Evolutionary conservation across 129 eudicot genomes (phyloP).

Genomic region (Helianthus annuus): DNA sequence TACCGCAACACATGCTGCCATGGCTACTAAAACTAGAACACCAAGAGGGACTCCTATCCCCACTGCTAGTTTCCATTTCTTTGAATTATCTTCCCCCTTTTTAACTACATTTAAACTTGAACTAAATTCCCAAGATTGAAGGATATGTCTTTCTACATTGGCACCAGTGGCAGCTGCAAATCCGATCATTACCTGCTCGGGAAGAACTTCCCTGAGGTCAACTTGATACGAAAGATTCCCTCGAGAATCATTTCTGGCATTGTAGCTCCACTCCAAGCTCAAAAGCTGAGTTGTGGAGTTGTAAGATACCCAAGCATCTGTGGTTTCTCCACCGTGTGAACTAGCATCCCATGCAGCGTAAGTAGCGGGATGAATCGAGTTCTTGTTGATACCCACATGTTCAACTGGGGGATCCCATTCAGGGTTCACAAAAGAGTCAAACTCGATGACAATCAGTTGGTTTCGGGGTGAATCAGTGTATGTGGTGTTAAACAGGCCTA

Average conservation of each 20-base stretch:
- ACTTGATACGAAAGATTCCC: constrained; percentile 33
- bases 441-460: constrained; percentile 49
- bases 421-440: constrained; percentile 40
- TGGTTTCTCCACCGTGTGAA: constrained; percentile 40
- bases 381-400: constrained; percentile 55
- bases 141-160: constrained; percentile 29
- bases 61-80: constrained; percentile 18
- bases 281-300: constrained; percentile 35
- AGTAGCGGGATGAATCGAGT: constrained; percentile 33
- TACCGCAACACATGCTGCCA: constrained; percentile 4
- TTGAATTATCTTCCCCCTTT: constrained; percentile 18
- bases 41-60: constrained; percentile 28
- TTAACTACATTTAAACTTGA: constrained; percentile 24
- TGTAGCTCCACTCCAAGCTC: constrained; percentile 38
- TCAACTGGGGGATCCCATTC: constrained; percentile 42
- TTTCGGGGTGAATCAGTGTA: constrained; percentile 33
- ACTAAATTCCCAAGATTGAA: constrained; percentile 46
- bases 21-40: constrained; percentile 2
- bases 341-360: constrained; percentile 43
- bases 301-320: constrained; percentile 45
- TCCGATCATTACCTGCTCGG: constrained; percentile 38
- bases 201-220: constrained; percentile 44
- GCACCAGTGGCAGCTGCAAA: constrained; percentile 56
- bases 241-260: constrained; percentile 17
- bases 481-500: constrained; percentile 49